Base-by-base conservation (phyloP, 148 eudicot species). In the Euryodendron excelsum region DNA sequence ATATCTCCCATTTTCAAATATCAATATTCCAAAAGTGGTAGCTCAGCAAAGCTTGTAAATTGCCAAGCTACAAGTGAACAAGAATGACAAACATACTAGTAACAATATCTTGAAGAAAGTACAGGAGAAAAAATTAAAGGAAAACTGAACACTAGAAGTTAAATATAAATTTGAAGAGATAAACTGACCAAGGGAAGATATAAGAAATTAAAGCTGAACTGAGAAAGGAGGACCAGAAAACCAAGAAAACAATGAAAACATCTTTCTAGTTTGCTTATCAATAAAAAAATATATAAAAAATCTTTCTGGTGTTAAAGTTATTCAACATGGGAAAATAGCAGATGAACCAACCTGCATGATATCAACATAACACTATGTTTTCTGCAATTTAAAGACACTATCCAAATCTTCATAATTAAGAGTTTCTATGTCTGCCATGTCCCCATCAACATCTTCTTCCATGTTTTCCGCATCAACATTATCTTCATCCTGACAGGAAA, bases 321-420 rank as follows among this genome's bases (percentile, higher is more conserved):
- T 60, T 31, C 21, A 73, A 30, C 63, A 45, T 74, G 28, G 21
- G 28, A 53, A 52, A 72, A 45, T 73, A 64, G 17, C 18, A 74
- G 37, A 62, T 56, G 72, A 77, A 72, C 88, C 72, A 69, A 93
- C 99, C 98, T 93, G 88, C 91, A 96, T 91, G 56, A 93, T 96
- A 77, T 96, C 97, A 66, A 13, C 82, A 44, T 90, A 96, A 53
- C 99, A 94, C 66, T 88, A 93, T 9, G 99, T 74, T 77, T 91
- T 93, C 73, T 91, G 97, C 67, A 96, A 84, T 72, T 96, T 96
- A 10, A 97, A 93, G 31, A 96, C 98, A 77, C 83, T 93, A 68
- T 96, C 99, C 76, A 96, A 90, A 82, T 96, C 97, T 79, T 93
- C 99, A 73, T 91, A 96, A 60, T 96, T 93, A 23, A 93, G 87